Percentiles rank a stretch among this genome's conserved stretches.
Evolutionary conservation across 2,329 filamentous ascomycete species (phyloP).

Genomic region (Aspergillus tanneri): DNA sequence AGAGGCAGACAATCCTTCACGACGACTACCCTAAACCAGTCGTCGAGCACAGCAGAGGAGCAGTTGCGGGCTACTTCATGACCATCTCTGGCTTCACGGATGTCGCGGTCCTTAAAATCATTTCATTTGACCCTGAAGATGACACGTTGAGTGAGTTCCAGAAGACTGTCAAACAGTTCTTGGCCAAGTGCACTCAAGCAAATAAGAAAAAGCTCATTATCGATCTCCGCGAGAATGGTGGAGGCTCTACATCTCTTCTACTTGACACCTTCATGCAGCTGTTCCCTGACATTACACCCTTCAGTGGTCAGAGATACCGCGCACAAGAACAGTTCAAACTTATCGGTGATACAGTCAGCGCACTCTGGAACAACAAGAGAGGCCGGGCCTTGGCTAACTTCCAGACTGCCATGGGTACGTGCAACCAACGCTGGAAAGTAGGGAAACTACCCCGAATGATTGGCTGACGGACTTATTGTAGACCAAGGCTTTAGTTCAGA

Average conservation of each 20-base stretch:
- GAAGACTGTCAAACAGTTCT: conserved; percentile 44
- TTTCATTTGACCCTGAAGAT: conserved; percentile 35
- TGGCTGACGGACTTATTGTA: too few species aligned
- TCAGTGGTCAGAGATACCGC: conserved; percentile 46
- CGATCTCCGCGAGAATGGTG: conserved; percentile 60
- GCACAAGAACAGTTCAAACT: conserved; percentile 40
- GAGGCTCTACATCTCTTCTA: conserved; percentile 51
- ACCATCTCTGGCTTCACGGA: conserved; percentile 39
- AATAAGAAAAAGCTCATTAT: conserved; percentile 60
- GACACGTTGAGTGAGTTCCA: conserved; percentile 34
- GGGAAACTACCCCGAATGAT: too few species aligned
- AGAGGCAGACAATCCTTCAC: conserved; percentile 10
- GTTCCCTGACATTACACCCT: conserved; percentile 46
- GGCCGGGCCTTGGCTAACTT: too few species aligned
- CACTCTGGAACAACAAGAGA: conserved; percentile 12
- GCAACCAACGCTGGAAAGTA: too few species aligned
- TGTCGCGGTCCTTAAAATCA: conserved; percentile 47
- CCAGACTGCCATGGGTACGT: too few species aligned
- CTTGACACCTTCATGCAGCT: conserved; percentile 54
- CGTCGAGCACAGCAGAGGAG: conserved; percentile 33
- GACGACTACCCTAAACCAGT: conserved; percentile 41
- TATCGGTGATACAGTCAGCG: conserved; percentile 23
- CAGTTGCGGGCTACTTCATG: conserved; percentile 48
- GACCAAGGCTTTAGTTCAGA: not conserved
- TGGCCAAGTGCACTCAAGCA: conserved; percentile 46